phyloP scores from a whole-genome alignment of 768 basidiomycete genomes.

The Tubosaeta brunneosetosa region DNA sequence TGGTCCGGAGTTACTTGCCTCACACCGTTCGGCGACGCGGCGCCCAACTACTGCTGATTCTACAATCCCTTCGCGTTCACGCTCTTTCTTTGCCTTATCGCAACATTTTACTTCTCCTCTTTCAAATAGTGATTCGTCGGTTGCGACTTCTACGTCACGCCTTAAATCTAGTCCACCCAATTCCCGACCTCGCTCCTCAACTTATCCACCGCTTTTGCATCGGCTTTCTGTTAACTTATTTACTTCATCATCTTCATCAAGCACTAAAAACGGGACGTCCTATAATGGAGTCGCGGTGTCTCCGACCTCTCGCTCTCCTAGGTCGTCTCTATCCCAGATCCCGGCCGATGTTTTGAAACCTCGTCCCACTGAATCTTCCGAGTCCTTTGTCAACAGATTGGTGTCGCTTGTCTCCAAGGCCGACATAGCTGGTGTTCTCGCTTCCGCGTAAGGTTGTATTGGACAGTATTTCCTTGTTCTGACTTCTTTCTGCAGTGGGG shows the following conservation, averaged over 20 bases:
- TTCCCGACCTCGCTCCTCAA: constrained; percentile 45
- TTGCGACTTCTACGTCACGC: constrained; percentile 6
- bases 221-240: constrained; percentile 67
- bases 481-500: constrained; percentile 46
- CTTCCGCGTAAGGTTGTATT: constrained; percentile 59
- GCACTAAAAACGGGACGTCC: constrained; percentile 11
- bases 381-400: constrained; percentile 64
- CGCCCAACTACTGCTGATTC: constrained; percentile 45
- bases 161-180: constrained; percentile 28
- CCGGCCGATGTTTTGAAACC: constrained; percentile 49
- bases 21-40: constrained; percentile 16
- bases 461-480: constrained; percentile 3
- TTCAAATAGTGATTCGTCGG: constrained; percentile 4
- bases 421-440: constrained; percentile 76
- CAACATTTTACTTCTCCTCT: constrained; percentile 14
- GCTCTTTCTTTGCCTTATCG: constrained; percentile 26
- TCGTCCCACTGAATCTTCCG: constrained; percentile 60
- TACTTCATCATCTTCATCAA: constrained; percentile 40
- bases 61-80: constrained; percentile 27
- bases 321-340: constrained; percentile 41
- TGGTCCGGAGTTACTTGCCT: constrained; percentile 10
- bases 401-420: constrained; percentile 61
- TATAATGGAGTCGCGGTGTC: constrained; percentile 16
- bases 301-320: constrained; percentile 37
- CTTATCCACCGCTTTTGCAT: constrained; percentile 67